Base-by-base conservation (phyloP, 306 rosid genomes). In the Cucurbita maxima region DNA sequence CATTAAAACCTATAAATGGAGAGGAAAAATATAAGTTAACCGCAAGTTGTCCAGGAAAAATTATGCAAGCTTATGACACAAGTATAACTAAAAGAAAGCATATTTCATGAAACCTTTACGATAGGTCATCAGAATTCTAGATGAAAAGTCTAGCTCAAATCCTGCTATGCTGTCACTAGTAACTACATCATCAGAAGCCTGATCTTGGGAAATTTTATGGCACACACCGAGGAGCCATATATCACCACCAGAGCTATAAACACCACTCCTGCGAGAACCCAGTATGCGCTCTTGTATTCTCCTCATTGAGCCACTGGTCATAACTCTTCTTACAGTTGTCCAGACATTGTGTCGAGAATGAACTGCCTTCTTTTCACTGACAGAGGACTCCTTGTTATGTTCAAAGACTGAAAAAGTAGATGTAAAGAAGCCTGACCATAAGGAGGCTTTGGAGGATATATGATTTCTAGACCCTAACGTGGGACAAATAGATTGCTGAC, bases 171-270 rank as follows among this genome's bases (percentile, higher is more conserved):
- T 82, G 63, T 75, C 75, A 61, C 83, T 78, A 74, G 81, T 72
- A 77, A 80, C 83, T 48, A 79, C 85, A 78, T 74, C 84, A 75
- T 78, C 86, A 18, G 89, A 74, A 53, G 86, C 75, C 58, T 87
- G 89, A 34, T 83, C 87, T 66, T 75, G 92, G 12, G 86, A 79
- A 58, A 88, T 38, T 34, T 79, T 85, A 80, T 94, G 87, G 83
- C 88, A 86, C 34, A 88, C 88, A 25, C 99, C 99, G 40, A 94
- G 86, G 86, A 94, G 96, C 97, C 99, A 94, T 81, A 94, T 79
- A 78, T 94, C 97, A 66, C 96, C 92, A 57, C 87, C 87, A 37
- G 92, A 86, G 78, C 81, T 82, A 37, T 88, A 84, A 74, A 91
- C 58, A 70, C 88, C 96, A 19, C 84, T 83, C 81, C 87, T 83